Base-by-base conservation (phyloP, 768 basidiomycete species). In the Chiua virens region DNA sequence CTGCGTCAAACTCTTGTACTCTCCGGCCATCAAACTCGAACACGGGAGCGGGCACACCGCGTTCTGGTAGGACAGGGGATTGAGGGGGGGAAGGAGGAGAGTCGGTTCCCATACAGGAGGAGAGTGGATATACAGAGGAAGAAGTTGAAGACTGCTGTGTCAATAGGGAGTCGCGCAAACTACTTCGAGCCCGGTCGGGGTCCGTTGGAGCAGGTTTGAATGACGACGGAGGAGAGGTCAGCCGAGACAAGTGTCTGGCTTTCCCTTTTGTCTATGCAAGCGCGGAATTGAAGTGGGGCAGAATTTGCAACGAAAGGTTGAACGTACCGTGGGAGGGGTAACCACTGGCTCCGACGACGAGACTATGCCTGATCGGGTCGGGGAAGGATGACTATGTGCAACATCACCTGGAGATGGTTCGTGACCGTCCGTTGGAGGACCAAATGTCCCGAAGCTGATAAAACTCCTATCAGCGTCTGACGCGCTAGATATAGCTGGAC, bases 91-190 rank as follows among this genome's bases (percentile, higher is more conserved):
- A 85, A 17, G 79, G 72, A 11, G 74, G 82, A 5, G 86, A 87
- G 47, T 86, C 83, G 34, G 85, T 79, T 17, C 74, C 79, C 38
- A 82, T 82, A 8, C 83, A 83, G 6, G 85, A 83, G 37, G 87
- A 88, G 42, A 80, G 75, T 46, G 90, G 89, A 62, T 91, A 92
- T 20, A 89, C 70, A 15, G 90, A 91, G 5, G 89, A 89, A 15
- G 86, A 83, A n/a, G 78, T 76, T 10, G 76, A 78, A 3, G 88
- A 88, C 52, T 81, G 73, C 41, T 84, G 80, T 4, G 86, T 87
- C 30, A 82, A 72, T 8, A 78, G 44, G 22, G 81, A 82, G 58
- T 77, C 75, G 46, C 78, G 73, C 42, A 85, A 62, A 15, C 79
- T 84, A 65, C 83, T 82, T 52, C 83, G 79, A 28, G 70, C 67